These are phyloP conservation scores for Neurospora cerealis DNA, from an alignment of 495 filamentous ascomycete species.

Conservation along the genomic window DNA sequence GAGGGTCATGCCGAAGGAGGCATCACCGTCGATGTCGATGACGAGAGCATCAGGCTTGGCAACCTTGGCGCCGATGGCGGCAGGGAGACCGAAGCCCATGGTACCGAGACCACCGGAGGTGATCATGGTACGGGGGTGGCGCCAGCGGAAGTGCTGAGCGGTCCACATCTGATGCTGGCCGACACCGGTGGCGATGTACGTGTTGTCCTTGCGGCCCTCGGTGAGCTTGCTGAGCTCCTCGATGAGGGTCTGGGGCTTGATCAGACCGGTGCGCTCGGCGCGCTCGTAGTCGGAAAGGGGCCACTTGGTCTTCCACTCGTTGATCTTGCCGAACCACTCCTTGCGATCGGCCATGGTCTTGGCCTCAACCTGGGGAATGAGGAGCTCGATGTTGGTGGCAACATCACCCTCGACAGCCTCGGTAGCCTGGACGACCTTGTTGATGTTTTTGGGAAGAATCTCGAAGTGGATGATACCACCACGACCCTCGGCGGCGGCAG, in stretches of 20 bases:
- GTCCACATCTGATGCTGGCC: conserved; percentile 98
- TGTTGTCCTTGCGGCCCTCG: conserved; percentile 61
- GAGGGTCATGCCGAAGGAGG: conserved; percentile 94
- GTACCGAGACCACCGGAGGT: conserved; percentile 89
- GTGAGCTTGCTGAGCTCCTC: conserved; percentile 70
- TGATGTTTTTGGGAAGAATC: conserved; percentile 80
- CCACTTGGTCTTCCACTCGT: conserved; percentile 78
- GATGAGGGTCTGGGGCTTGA: conserved; percentile 84
- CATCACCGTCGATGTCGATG: conserved; percentile 91
- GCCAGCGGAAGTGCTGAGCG: conserved; percentile 89
- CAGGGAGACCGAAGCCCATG: conserved; percentile 90
- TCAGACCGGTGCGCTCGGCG: conserved; percentile 56
- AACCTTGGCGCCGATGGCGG: conserved; percentile 90
- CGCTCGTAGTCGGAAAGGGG: conserved; percentile 66
- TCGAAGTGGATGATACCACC: conserved; percentile 77
- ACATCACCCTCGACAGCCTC: conserved; percentile 73
- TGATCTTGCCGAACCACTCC: conserved; percentile 82
- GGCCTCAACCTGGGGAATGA: conserved; percentile 58
- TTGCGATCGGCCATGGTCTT: conserved; percentile 50
- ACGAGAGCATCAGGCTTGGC: conserved; percentile 77
- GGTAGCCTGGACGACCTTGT: conserved; percentile 76
- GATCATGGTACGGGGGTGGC: conserved; percentile 75
- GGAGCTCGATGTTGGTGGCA: conserved; percentile 55
- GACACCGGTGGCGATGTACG: conserved; percentile 82
- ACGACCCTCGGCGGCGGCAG: conserved; percentile 56